Percentiles rank a stretch among this genome's conserved stretches.
Conservation (phyloP, 805 yeast species). For the Kuraishia molischiana region DNA sequence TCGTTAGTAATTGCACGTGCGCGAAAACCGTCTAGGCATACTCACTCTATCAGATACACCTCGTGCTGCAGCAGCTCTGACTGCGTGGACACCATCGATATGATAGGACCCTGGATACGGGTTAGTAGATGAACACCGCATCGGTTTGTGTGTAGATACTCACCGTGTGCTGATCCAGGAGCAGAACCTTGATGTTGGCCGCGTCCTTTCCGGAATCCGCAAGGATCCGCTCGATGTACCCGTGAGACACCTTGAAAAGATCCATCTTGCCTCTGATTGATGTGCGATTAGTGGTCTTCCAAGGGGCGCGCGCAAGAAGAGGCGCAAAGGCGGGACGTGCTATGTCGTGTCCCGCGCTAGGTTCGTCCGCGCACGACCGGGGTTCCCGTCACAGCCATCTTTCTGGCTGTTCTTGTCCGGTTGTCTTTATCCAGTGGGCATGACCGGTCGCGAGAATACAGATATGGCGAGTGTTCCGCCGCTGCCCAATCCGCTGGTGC, state of each 20-base stretch:
- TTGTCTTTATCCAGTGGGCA: no score
- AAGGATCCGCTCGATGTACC: conserved; percentile 29
- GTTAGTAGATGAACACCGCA: no score
- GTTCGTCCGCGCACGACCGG: no score
- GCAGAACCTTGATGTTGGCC: conserved; percentile 50
- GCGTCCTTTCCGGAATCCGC: conserved; percentile 8
- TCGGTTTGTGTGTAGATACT: no score
- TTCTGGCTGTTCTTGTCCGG: no score
- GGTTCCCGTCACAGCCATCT: no score
- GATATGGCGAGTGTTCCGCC: neutral
- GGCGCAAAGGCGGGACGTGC: no score
- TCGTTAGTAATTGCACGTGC: no score
- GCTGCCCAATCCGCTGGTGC: conserved; percentile 1
- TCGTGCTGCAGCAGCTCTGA: conserved; percentile 74
- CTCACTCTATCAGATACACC: conserved; percentile 65
- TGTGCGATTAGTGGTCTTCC: no score
- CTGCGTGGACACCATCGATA: conserved; percentile 87
- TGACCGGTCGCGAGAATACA: no score
- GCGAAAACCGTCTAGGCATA: conserved; percentile 1
- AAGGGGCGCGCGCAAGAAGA: no score
- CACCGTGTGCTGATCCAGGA: conserved; percentile 66
- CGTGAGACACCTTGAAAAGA: conserved; percentile 33
- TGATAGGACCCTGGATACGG: conserved; percentile 50
- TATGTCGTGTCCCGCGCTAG: no score
- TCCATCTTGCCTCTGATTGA: conserved; percentile 23